Conservation (phyloP, 2,329 filamentous ascomycete genomes). For the Alternaria incomplexa region DNA sequence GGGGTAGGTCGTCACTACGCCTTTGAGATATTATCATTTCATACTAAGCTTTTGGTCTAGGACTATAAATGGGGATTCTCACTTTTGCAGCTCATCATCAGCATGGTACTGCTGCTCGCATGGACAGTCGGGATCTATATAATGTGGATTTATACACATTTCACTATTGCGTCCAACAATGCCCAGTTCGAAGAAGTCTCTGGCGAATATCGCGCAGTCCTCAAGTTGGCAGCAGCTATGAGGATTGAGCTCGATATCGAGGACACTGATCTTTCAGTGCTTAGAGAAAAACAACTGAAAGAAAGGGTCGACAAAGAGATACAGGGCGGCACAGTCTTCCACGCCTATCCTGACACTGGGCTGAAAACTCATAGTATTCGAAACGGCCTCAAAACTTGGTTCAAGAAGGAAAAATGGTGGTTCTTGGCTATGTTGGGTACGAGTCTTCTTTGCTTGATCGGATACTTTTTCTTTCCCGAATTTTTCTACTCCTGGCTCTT, state of each 20-base stretch:
- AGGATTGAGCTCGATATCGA: not conserved
- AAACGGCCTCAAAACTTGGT: not conserved
- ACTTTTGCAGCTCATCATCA: not conserved
- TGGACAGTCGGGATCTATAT: not conserved
- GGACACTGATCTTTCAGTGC: not conserved
- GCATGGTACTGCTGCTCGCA: not conserved
- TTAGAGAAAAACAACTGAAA: not conserved
- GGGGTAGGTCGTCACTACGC: not conserved
- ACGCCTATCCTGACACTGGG: not conserved
- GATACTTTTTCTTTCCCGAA: too few relatives aligned
- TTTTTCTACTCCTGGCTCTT: too few relatives aligned
- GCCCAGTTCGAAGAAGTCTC: not conserved
- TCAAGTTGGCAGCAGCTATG: not conserved
- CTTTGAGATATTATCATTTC: fast-evolving
- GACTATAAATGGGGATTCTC: not conserved
- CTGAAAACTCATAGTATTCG: not conserved
- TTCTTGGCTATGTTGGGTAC: not conserved
- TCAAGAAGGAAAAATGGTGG: not conserved
- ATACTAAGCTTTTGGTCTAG: fast-evolving
- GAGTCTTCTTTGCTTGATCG: not conserved
- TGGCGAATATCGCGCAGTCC: not conserved
- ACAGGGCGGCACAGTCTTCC: not conserved
- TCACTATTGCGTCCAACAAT: not conserved
- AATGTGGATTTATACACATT: not conserved
- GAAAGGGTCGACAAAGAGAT: not conserved